Evolutionary conservation across 2,329 filamentous ascomycete genomes (phyloP).

Genomic region (Phialemoniopsis sp.): DNA sequence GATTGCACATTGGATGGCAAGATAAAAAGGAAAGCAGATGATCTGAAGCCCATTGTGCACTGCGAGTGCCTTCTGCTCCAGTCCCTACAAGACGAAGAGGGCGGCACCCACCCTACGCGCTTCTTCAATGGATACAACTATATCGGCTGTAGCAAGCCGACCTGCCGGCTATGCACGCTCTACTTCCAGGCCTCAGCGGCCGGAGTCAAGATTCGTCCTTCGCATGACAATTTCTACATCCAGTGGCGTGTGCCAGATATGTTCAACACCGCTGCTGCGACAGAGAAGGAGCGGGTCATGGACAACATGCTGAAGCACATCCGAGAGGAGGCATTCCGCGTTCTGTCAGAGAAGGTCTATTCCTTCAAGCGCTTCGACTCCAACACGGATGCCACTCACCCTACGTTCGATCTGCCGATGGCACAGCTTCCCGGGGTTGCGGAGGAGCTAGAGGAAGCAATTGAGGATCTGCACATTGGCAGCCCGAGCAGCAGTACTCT

Average conservation of each 20-base stretch:
- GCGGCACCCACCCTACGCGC: slow-evolving; percentile 1
- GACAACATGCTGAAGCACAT: neutral
- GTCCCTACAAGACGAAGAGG: too few species aligned
- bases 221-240: slow-evolving; percentile 14
- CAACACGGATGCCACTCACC: too few species aligned
- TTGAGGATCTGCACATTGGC: too few species aligned
- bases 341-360: too few species aligned
- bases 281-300: neutral
- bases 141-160: slow-evolving; percentile 17
- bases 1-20: slow-evolving; percentile 4
- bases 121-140: slow-evolving; percentile 15
- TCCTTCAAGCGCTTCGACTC: too few species aligned
- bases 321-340: neutral
- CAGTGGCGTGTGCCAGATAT: slow-evolving; percentile 14
- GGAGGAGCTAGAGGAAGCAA: too few species aligned
- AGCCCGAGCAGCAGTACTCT: too few species aligned
- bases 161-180: slow-evolving; percentile 13
- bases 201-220: slow-evolving; percentile 6
- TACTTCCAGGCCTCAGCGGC: slow-evolving; percentile 10
- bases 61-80: slow-evolving; percentile 12
- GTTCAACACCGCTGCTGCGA: neutral
- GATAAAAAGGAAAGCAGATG: neutral
- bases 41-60: slow-evolving; percentile 12
- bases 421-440: too few species aligned
- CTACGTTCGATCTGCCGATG: too few species aligned